Base-by-base conservation (phyloP, 2,329 filamentous ascomycete species). In the Fusarium odoratissimum region DNA sequence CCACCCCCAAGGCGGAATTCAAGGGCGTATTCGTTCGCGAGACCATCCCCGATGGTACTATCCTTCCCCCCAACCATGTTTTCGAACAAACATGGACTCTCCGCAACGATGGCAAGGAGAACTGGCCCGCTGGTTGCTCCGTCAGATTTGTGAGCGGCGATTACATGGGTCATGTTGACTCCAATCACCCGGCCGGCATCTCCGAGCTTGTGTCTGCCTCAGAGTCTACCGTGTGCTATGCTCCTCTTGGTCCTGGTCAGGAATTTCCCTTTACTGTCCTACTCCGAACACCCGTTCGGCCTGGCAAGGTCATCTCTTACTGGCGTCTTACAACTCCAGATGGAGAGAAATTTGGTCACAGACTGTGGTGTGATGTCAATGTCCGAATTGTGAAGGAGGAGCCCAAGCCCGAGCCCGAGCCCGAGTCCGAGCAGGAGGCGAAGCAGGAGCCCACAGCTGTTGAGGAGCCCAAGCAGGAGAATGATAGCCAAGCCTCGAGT, bases 41-140 rank as follows among this genome's bases (percentile, higher is more conserved):
- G 79, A 91, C 90, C 10, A 87, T 98, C 64, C 80, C 88, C 10
- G 96, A 99, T 81, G 95, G 95, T 63, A 93, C 92, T 48, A 84
- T 89, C 64, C 83, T 97, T 62, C 82, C 87, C 42, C 90, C 92
- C 8, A 92, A 92, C 79, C 87, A 91, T 60, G 88, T 91, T 37
- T 97, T 99, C 79, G 90, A 93, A 76, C 95, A 99, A 83, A 94
- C 93, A 4, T 99, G 96, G 96, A 92, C 93, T 59, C 88, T 99
- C 44, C 91, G 91, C 78, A 99, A 99, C 80, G 91, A 92, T 25
- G 95, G 96, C 33, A 89, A 90, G 16, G 84, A 86, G 55, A 82
- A 91, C 17, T 99, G 96, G 96, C 96, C 96, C 41, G 90, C 91
- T 61, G 96, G 95, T 69, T 97, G 94, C 86, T 92, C 91, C 63